Evolutionary conservation across 441 rosid genomes (phyloP), one percentile per base, ranked within the genome.

Genomic region (Flueggea neowawraea): DNA sequence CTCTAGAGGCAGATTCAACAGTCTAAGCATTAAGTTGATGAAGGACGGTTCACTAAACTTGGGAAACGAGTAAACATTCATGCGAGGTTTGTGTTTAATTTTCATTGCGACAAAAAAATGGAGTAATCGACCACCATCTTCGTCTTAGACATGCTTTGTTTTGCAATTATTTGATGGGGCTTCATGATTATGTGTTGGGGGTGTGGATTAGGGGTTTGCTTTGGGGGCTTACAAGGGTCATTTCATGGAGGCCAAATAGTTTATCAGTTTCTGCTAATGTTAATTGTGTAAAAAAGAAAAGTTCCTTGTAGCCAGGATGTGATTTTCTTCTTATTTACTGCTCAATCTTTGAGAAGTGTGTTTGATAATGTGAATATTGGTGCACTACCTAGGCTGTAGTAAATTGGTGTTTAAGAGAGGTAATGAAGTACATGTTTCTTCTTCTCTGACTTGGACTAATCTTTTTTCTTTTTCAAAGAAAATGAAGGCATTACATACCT

Each of bases 1-100:
- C 77, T 95, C 99, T 0, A 88, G 99, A 76, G 99, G 98, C 63
- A 87, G 98, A 81, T 95, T 95, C 72, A 95, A 95, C 84, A 95
- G 90, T 78, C 83, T 95, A 62, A 95, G 99, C 84, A 78, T 92
- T 54, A 95, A 89, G 78, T 82, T 95, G 71, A 88, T 89, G 97
- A 95, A 90, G 80, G 99, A 95, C 53, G 98, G 98, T 65, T 95
- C 99, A 32, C 76, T 95, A 62, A 88, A 95, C 77, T 67, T 90
- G 82, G 98, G 96, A 66, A 79, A 52, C 17, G 82, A 74, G 72
- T 75, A 69, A 70, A 45, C 65, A 52, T 9, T 41, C 16, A 48
- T 43, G 55, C 43, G 28, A 15, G 66, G 63, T 50, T 36, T 62
- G 15, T 59, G 52, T 63, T 66, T 66, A 52, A 60, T 68, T 74